Evolutionary conservation across 768 basidiomycete species (phyloP).

Genomic region (Podaxis sp.): DNA sequence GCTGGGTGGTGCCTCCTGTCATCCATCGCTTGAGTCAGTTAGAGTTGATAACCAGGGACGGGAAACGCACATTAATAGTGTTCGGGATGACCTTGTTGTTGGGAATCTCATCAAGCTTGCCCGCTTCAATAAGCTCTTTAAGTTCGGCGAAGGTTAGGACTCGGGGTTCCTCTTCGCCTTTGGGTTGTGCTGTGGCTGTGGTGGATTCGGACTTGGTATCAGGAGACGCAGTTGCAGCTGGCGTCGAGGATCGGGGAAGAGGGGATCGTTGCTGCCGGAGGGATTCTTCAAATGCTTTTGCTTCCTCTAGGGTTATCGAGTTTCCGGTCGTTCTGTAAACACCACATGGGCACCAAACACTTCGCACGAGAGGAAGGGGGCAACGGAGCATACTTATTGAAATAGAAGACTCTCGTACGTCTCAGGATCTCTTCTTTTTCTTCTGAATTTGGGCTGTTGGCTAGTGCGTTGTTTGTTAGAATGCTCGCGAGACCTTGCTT

Average conservation of each 20-base stretch:
- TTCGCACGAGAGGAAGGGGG: not conserved
- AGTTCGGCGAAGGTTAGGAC: constrained; percentile 67
- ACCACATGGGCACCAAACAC: not conserved
- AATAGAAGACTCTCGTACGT: constrained; percentile 67
- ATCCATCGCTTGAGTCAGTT: not conserved
- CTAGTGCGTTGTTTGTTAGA: constrained; percentile 39
- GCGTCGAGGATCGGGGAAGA: not conserved
- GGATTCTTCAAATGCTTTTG: constrained; percentile 33
- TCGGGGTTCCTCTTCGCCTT: constrained; percentile 32
- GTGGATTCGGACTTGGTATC: not conserved
- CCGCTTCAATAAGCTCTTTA: constrained; percentile 68
- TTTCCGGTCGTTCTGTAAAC: constrained; percentile 37
- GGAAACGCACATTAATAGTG: constrained; percentile 52
- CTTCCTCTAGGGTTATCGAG: constrained; percentile 42
- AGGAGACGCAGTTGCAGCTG: not conserved
- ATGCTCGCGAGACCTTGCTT: constrained; percentile 72
- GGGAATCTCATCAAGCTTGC: constrained; percentile 71
- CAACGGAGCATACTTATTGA: constrained; percentile 52
- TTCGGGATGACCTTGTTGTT: constrained; percentile 75
- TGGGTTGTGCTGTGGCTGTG: constrained; percentile 7
- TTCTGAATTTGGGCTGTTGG: constrained; percentile 32
- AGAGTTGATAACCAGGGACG: not conserved
- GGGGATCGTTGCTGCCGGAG: constrained; percentile 1
- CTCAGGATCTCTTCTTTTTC: constrained; percentile 48
- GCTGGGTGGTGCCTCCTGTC: constrained; percentile 56